A percentile compares a stretch with the other conserved stretches of the same genome.
These are phyloP conservation scores for Paramyrothecium roridum DNA, from an alignment of 2,329 filamentous ascomycete genomes.

Conservation along the genomic window DNA sequence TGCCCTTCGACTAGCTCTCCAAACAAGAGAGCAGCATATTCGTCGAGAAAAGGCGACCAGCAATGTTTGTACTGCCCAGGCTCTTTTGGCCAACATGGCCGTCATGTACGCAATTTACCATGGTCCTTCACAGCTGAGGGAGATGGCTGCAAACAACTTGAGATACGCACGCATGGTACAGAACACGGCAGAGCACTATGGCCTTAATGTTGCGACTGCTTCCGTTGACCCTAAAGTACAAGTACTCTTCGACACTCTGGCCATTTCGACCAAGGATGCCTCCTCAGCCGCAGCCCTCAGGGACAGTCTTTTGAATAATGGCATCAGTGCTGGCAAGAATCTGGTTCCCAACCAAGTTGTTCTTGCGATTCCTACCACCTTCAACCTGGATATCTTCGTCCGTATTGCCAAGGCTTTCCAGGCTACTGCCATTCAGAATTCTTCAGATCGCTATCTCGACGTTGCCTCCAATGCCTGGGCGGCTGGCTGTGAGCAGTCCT, in stretches of 20 bases:
- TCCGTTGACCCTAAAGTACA: constrained; percentile 53
- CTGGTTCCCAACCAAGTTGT: constrained; percentile 17
- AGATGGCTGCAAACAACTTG: constrained; percentile 77
- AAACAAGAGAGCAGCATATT: constrained; percentile 95
- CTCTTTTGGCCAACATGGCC: constrained; percentile 91
- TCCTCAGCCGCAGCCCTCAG: constrained; percentile 15
- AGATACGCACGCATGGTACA: constrained; percentile 69
- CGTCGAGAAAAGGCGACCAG: constrained; percentile 94
- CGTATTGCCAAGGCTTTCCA: constrained; percentile 19
- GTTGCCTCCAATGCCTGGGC: constrained; percentile 37
- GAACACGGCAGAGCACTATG: constrained; percentile 57
- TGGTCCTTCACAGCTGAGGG: constrained; percentile 76
- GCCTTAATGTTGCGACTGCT: constrained; percentile 59
- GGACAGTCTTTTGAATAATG: constrained; percentile 45
- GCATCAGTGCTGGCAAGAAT: constrained; percentile 74
- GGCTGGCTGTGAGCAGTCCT: constrained; percentile 27
- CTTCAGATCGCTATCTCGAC: constrained; percentile 13
- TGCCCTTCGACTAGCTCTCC: constrained; percentile 79
- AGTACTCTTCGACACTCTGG: constrained; percentile 77
- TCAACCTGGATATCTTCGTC: constrained; percentile 15
- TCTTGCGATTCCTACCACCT: constrained; percentile 21
- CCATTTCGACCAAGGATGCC: constrained; percentile 48
- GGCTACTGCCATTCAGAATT: constrained; percentile 19
- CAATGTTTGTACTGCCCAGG: constrained; percentile 96
- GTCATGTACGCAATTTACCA: constrained; percentile 95